phyloP scores from a whole-genome alignment of 1,139 yeast genomes.

The Scheffersomyces insectosa region DNA sequence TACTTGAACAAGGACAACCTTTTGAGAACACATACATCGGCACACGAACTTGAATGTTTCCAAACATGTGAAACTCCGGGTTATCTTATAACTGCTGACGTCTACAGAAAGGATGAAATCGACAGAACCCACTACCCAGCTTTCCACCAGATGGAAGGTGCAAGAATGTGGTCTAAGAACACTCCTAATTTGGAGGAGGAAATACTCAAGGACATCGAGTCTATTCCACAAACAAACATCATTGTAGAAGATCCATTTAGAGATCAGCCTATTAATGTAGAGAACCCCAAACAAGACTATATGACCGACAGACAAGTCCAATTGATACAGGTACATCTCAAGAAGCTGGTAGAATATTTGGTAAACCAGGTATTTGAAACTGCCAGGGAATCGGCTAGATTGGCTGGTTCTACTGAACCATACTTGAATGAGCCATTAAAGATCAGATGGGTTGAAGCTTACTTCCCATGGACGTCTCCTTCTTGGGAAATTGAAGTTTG shows the following conservation, averaged over 20 bases:
- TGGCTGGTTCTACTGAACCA: conserved; percentile 63
- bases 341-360: conserved; percentile 78
- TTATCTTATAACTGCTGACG: conserved; percentile 92
- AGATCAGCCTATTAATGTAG: conserved; percentile 39
- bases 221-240: conserved; percentile 66
- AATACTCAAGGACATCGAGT: conserved; percentile 58
- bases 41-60: conserved; percentile 91
- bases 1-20: conserved; percentile 73
- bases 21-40: conserved; percentile 92
- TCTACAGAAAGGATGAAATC: conserved; percentile 91
- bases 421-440: conserved; percentile 74
- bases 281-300: conserved; percentile 78
- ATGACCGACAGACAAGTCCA: conserved; percentile 72
- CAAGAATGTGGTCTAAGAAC: conserved; percentile 73
- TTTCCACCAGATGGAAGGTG: conserved; percentile 98
- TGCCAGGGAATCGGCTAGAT: conserved; percentile 66
- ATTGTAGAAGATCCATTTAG: conserved; percentile 75
- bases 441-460: conserved; percentile 94
- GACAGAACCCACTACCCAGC: conserved; percentile 97
- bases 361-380: conserved; percentile 82
- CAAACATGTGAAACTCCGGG: conserved; percentile 71
- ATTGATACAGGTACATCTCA: conserved; percentile 73
- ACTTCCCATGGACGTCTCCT: conserved; percentile 98
- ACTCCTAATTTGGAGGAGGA: conserved; percentile 38
- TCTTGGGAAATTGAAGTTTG: conserved; percentile 98